Base-by-base conservation (phyloP, 2,329 filamentous ascomycete species). In the Didymella glomerata region DNA sequence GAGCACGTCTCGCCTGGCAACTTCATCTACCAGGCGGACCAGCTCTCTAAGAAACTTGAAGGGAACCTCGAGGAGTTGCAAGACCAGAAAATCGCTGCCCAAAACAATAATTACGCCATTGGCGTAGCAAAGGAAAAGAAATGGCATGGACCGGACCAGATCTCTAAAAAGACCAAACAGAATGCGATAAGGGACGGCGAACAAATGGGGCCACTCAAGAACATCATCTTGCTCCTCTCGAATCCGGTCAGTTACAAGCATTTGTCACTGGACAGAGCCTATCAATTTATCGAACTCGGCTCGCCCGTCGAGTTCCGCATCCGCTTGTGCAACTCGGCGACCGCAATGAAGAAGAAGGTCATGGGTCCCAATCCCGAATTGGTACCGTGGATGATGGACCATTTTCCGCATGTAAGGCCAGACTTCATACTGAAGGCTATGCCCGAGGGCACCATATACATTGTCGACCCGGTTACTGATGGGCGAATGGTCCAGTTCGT, bases 361-460 rank as follows among this genome's bases (percentile, higher is more conserved):
- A 11, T n/a, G 41, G 40, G 42, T 2, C 49, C 38, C 1, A 49
- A 56, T 7, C 14, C 20, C 1, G 48, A 57, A 13, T 27, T 25
- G 1, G 70, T 66, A 65, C 63, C 56, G 11, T 74, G 69, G 66
- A 49, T 69, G 41, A 67, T 70, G 28, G 20, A 57, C 10, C 65
- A 69, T 42, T 75, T 70, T 28, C 71, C 73, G 2, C 72, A 75
- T 40, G 27, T 75, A 27, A 65, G 70, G 22, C 71, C 72, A 1
- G 72, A 76, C 50, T 68, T 74, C 25, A 71, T 76, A 9, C 27
- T 69, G 28, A 71, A 68, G 46, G 57, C 51, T 20, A 75, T 76
- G 73, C 73, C 72, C 0, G 32, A 63, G 36, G 65, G 62, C 11
- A 65, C 71, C 0, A 20, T 16, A 2, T 71, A 57, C 20, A 5